Percentiles rank a stretch among this genome's conserved stretches.
Conservation (phyloP, 2,329 filamentous ascomycete species). For the Fusarium virguliforme region DNA sequence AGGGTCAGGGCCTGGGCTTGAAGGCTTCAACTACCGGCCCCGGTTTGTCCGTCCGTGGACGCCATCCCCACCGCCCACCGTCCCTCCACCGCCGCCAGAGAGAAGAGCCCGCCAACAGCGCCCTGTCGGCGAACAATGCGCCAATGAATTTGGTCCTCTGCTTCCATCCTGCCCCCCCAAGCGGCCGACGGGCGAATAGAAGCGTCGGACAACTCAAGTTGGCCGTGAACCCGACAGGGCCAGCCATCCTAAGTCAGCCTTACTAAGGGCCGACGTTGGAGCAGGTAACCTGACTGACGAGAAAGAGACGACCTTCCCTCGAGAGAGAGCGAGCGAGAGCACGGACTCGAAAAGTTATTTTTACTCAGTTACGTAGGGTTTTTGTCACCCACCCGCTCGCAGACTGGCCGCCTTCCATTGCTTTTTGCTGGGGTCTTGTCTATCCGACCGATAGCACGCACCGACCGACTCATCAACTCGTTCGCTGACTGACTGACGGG, state of each 20-base stretch:
- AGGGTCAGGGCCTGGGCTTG: slow-evolving; percentile 27
- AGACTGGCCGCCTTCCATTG: not conserved
- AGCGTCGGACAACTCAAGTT: slow-evolving; percentile 22
- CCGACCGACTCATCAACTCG: slow-evolving; percentile 28
- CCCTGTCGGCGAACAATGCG: slow-evolving; percentile 23
- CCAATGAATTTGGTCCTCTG: slow-evolving; percentile 23
- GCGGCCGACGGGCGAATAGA: slow-evolving; percentile 26
- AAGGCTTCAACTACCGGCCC: slow-evolving; percentile 44
- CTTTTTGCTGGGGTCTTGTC: slow-evolving; percentile 14
- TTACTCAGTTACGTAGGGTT: slow-evolving; percentile 50
- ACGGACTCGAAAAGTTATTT: slow-evolving; percentile 54
- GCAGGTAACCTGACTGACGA: not conserved
- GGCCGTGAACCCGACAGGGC: slow-evolving; percentile 23
- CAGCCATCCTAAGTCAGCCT: not conserved
- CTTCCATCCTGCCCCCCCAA: not conserved
- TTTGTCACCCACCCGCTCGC: slow-evolving; percentile 46
- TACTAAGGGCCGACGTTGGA: slow-evolving; percentile 6
- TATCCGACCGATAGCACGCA: slow-evolving; percentile 15
- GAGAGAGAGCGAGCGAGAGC: slow-evolving; percentile 27
- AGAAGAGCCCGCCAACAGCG: slow-evolving; percentile 28
- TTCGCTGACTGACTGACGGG: slow-evolving; percentile 1
- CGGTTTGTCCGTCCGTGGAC: slow-evolving; percentile 38
- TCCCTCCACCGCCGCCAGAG: slow-evolving; percentile 28
- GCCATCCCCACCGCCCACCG: slow-evolving; percentile 29
- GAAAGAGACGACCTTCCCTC: slow-evolving; percentile 12